phyloP scores from a whole-genome alignment of 208 protist species.

The Trypanosoma mega region DNA sequence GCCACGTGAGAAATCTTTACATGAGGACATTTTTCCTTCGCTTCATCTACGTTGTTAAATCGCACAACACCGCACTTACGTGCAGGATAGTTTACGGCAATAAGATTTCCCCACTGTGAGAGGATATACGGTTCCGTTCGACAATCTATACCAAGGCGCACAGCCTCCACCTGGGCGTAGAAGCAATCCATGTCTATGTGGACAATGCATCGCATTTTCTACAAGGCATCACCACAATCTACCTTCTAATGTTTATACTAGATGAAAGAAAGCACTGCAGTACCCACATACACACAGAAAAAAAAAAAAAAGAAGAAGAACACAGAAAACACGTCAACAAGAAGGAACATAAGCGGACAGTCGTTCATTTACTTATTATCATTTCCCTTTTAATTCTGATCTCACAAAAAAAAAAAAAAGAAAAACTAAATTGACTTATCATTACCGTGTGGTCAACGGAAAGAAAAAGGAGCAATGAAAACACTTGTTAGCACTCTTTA shows the following conservation, averaged over 20 bases:
- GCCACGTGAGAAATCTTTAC: constrained; percentile 47
- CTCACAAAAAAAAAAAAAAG: constrained; percentile 5
- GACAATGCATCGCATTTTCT: constrained; percentile 55
- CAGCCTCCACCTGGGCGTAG: constrained; percentile 90
- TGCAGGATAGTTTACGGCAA: constrained; percentile 91
- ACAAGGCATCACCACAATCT: background rate
- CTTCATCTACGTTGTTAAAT: constrained; percentile 51
- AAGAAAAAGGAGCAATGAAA: background rate
- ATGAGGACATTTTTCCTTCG: constrained; percentile 41
- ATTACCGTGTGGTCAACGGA: background rate
- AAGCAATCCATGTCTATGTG: constrained; percentile 94
- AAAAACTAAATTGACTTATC: constrained; percentile 18
- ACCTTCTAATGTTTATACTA: background rate
- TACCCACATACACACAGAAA: background rate
- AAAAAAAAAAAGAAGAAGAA: constrained; percentile 8
- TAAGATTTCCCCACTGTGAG: constrained; percentile 75
- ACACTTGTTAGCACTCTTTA: constrained; percentile 16
- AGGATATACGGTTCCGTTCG: constrained; percentile 61
- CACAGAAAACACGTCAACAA: constrained; percentile 11
- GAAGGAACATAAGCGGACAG: background rate
- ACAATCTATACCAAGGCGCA: constrained; percentile 78
- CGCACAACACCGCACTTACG: constrained; percentile 62
- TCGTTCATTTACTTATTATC: background rate
- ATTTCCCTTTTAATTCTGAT: too few species aligned
- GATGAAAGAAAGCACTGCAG: background rate